Base-by-base conservation (phyloP, 2,329 filamentous ascomycete genomes). In the Fusarium goolgardi region DNA sequence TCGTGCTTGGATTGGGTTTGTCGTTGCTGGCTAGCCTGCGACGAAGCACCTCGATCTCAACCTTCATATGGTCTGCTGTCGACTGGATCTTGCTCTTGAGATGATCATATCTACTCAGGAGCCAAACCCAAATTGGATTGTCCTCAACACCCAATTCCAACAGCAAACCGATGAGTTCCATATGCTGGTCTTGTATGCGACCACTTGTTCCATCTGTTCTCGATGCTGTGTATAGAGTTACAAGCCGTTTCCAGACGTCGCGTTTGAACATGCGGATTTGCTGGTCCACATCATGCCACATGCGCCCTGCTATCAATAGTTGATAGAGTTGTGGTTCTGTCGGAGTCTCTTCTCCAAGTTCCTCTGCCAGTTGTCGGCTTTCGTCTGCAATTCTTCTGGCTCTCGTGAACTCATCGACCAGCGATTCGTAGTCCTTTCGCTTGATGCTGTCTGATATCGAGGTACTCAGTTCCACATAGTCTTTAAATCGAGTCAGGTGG, bases 121-220 rank as follows among this genome's bases (percentile, higher is more conserved):
- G 87, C 94, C 96, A 99, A 13, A 96, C 86, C 92, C 93, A 97
- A 65, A 99, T 97, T 2, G 96, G 96, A 73, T 97, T 99, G 62
- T 98, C 94, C 12, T 97, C 91, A 4, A 97, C 94, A 9, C 96
- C 96, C 21, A 99, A 83, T 78, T 99, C 95, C n/a, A 99, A 82
- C 54, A 99, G 84, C 35, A 97, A 84, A 23, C 89, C 86, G 55
- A 99, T 98, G 47, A 97, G 84, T 75, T 97, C 93, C 88, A 97
- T 93, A 74, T 97, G 91, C 76, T 90, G 86, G 71, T 97, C 93
- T 75, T 95, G 93, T 8, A 86, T 83, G 39, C 90, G 77, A 10
- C 85, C 85, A 51, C 75, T 80, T 51, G 77, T 71, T 40, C 76
- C 75, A 68, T 88, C 82, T 50, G 83, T 70, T 75, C 84, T 81